These are phyloP conservation scores for Boletus vermiculosoides DNA, from an alignment of 768 basidiomycete genomes.

Conservation along the genomic window DNA sequence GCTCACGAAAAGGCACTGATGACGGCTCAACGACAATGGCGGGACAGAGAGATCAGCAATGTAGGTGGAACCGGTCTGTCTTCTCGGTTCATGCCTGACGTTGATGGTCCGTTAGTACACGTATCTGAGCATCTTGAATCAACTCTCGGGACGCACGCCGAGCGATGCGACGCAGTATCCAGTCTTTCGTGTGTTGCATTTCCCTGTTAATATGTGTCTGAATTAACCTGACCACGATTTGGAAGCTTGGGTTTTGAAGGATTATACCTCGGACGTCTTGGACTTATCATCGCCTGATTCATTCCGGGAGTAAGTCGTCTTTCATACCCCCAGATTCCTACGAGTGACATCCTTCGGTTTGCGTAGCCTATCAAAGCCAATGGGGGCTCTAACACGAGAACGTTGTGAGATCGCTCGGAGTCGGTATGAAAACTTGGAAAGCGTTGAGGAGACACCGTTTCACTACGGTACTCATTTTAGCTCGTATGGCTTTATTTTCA, in stretches of 20 bases:
- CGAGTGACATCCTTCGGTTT: background rate
- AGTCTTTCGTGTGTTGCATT: slow-evolving; percentile 66
- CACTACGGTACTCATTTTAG: slow-evolving; percentile 95
- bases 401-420: slow-evolving; percentile 73
- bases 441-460: slow-evolving; percentile 85
- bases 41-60: slow-evolving; percentile 87
- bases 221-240: background rate
- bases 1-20: slow-evolving; percentile 47
- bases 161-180: slow-evolving; percentile 96
- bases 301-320: slow-evolving; percentile 66
- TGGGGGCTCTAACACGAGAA: slow-evolving; percentile 82
- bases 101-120: slow-evolving; percentile 57
- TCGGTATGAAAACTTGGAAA: slow-evolving; percentile 70
- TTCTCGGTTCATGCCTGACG: background rate
- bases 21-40: slow-evolving; percentile 81
- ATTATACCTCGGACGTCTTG: slow-evolving; percentile 71
- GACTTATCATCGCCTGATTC: slow-evolving; percentile 61
- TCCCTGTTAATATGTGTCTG: background rate
- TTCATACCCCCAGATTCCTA: background rate
- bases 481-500: slow-evolving; percentile 38
- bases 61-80: slow-evolving; percentile 41
- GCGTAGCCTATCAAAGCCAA: slow-evolving; percentile 75
- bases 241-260: slow-evolving; percentile 83
- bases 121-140: slow-evolving; percentile 86
- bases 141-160: slow-evolving; percentile 88